Percentiles rank a stretch among this genome's conserved stretches.
Conservation (phyloP, 2,329 filamentous ascomycete genomes). For the Fusarium keratoplasticum region DNA sequence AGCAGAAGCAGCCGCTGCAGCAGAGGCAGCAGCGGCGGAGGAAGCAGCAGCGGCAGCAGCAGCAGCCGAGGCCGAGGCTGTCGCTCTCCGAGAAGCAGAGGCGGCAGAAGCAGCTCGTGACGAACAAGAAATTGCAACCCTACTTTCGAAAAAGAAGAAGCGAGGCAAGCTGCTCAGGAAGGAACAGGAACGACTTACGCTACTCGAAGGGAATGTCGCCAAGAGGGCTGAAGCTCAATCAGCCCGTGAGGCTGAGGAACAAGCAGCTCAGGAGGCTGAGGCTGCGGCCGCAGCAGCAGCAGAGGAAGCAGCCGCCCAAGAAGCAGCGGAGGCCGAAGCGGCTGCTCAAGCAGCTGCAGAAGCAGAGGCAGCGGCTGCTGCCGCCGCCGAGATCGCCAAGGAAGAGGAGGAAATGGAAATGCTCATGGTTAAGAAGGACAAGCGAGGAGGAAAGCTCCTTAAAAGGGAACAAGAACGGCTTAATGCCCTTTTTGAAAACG, state of each 20-base stretch:
- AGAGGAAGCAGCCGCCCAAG: conserved; percentile 11
- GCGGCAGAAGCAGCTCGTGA: conserved; percentile 47
- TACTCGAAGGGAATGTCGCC: conserved; percentile 28
- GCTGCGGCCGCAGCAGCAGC: conserved; percentile 15
- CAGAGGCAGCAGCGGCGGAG: conserved; percentile 42
- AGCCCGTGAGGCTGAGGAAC: conserved; percentile 33
- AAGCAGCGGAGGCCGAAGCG: conserved; percentile 34
- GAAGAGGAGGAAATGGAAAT: conserved; percentile 34
- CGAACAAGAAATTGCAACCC: conserved; percentile 33
- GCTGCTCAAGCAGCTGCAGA: conserved; percentile 28
- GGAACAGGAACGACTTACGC: conserved; percentile 35
- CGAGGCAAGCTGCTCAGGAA: conserved; percentile 39
- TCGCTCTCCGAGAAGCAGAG: conserved; percentile 42
- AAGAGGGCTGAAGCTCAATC: conserved; percentile 29
- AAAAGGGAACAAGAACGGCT: conserved; percentile 47
- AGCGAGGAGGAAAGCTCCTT: conserved; percentile 7
- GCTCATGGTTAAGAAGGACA: conserved; percentile 26
- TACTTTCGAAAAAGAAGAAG: conserved; percentile 36
- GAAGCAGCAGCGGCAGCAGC: conserved; percentile 20
- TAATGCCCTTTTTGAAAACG: conserved; percentile 25
- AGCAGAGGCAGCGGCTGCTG: conserved; percentile 19
- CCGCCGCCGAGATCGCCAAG: conserved; percentile 23
- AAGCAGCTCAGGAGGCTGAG: conserved; percentile 26
- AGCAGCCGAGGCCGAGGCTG: conserved; percentile 34
- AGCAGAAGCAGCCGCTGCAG: conserved; percentile 31